These are phyloP conservation scores for Rhodotorula mucilaginosa DNA, from an alignment of 1,284 basidiomycete genomes.

Conservation along the genomic window DNA sequence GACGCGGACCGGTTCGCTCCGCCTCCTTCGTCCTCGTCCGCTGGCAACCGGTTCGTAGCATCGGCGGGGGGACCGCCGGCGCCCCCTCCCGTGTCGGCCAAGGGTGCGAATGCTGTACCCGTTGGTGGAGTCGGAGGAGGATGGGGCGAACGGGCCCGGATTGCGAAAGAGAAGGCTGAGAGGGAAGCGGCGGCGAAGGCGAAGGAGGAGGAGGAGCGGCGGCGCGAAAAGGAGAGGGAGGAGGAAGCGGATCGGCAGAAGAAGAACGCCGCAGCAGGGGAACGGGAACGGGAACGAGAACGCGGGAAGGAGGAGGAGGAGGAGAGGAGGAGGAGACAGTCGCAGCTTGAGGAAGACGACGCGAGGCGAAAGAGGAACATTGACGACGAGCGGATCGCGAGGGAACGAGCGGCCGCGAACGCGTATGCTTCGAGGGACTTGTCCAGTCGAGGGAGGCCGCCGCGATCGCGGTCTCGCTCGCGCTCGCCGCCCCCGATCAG, in stretches of 20 bases:
- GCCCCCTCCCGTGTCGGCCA: neutral
- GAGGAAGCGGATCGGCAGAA: neutral
- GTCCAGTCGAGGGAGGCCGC: neutral
- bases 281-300: neutral
- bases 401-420: neutral
- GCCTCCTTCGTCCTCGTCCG: neutral
- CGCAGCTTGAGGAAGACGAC: neutral
- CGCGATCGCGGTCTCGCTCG: neutral
- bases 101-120: neutral
- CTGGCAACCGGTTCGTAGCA: conserved; percentile 1
- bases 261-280: too few species aligned
- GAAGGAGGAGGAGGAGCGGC: neutral
- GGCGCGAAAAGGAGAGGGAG: neutral
- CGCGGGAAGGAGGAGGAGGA: neutral
- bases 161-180: conserved; percentile 12
- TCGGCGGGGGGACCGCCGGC: neutral
- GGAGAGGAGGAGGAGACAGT: neutral
- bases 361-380: neutral
- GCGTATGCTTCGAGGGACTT: conserved; percentile 3
- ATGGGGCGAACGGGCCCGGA: conserved; percentile 14
- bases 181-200: neutral
- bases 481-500: neutral
- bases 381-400: conserved; percentile 4
- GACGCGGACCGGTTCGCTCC: conserved; percentile 4
- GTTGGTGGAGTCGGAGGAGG: neutral